Evolutionary conservation across 305 asterid species (phyloP), one percentile per base, ranked within the genome.

Genomic region (Solanum chacoense): DNA sequence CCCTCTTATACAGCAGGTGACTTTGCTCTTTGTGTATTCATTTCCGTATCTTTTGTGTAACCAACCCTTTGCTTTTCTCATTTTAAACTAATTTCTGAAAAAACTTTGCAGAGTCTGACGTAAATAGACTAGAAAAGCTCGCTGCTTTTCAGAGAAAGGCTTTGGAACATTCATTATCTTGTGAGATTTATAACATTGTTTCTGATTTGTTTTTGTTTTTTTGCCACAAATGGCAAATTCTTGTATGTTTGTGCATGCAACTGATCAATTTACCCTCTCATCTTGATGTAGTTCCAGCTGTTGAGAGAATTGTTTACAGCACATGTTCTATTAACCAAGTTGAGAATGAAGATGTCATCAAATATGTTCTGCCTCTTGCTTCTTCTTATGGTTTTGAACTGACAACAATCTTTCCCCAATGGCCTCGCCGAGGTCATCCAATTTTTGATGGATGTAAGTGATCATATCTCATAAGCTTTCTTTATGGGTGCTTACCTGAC

Each of bases 391-490:
- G 96, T 87, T 97, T 97, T 91, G 92, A 93, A 77, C 94, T 97
- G 31, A 94, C 90, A 37, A 91, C 97, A 6, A 67, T 92, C 45
- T 89, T 94, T 86, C 96, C 98, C 69, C 93, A 91, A 36, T 96
- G 99, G 99, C 95, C 95, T 90, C 94, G 95, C 71, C 99, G 99
- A n/a, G 99, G 99, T 55, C 97, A 95, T 86, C 98, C 98, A 34
- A 92, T 93, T 42, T 88, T 97, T 76, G 91, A 89, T 86, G 99
- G 98, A 87, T 93, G 99, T 97, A 92, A 94, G 97, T 91, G 45
- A 78, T 65, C 86, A 29, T 31, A 29, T 45, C 72, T 45, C 86
- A 16, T 12, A 31, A 80, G 26, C 69, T 42, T 80, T 34, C 28
- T 80, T 76, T 80, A 28, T 40, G 4, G 69, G 37, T 42, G 69